Conservation (phyloP, 148 eudicot genomes). For the Spergularia marina region DNA sequence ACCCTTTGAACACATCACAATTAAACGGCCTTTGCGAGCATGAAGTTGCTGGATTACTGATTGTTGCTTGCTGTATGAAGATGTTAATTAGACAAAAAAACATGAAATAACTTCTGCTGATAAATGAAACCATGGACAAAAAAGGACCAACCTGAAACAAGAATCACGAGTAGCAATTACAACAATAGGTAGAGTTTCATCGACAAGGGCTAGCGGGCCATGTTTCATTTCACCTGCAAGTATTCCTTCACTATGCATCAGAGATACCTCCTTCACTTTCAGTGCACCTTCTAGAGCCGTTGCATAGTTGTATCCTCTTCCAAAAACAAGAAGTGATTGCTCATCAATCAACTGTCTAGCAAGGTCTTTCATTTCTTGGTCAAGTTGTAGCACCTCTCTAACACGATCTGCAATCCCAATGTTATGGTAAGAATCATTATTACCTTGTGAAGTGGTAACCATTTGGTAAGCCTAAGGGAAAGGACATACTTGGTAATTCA, state of each 20-base stretch:
- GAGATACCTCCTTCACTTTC: constrained; percentile 94
- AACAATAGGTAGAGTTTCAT: constrained; percentile 85
- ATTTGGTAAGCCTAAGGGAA: constrained; percentile 5
- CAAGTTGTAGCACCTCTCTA: constrained; percentile 85
- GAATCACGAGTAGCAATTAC: constrained; percentile 91
- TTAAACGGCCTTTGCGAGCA: constrained; percentile 92
- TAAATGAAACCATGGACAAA: neutral
- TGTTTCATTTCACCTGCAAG: constrained; percentile 99
- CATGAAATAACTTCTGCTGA: neutral
- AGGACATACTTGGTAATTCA: constrained; percentile 77
- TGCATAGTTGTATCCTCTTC: constrained; percentile 98
- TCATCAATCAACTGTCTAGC: constrained; percentile 70
- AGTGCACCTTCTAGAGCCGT: constrained; percentile 96
- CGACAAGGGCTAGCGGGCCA: constrained; percentile 94
- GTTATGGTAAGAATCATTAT: neutral
- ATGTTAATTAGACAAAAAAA: constrained; percentile 2
- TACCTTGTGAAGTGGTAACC: neutral
- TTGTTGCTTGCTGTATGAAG: constrained; percentile 84
- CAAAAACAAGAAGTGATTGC: constrained; percentile 95
- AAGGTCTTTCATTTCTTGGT: constrained; percentile 88
- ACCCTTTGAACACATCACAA: constrained; percentile 87
- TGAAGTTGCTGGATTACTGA: constrained; percentile 97
- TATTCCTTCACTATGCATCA: constrained; percentile 99
- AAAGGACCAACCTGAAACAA: constrained; percentile 69
- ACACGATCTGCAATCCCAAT: constrained; percentile 54